Conservation (phyloP, 2,329 filamentous ascomycete species). For the Venturia pyrina region DNA sequence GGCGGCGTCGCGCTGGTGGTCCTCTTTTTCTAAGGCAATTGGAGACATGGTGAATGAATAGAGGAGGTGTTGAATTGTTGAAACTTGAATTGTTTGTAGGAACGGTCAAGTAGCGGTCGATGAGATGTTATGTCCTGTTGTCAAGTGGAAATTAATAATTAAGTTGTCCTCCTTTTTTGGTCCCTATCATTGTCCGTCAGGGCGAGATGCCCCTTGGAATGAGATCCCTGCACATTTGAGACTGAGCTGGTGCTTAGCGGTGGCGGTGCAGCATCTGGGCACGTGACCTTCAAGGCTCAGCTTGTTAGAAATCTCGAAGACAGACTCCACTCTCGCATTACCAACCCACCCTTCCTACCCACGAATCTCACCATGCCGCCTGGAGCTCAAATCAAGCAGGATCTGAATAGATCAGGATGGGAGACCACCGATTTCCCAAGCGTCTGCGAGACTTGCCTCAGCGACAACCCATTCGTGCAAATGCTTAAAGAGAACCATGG, state of each 20-base stretch:
- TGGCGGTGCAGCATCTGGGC: neutral
- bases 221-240: neutral
- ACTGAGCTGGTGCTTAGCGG: neutral
- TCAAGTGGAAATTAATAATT: neutral
- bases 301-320: neutral
- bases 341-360: neutral
- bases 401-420: slow-evolving; percentile 91
- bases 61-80: neutral
- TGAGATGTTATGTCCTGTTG: neutral
- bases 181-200: neutral
- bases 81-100: neutral
- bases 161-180: neutral
- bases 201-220: neutral
- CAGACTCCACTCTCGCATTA: neutral
- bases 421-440: slow-evolving; percentile 87
- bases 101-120: neutral
- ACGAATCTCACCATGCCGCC: slow-evolving; percentile 48
- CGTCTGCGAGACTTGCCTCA: slow-evolving; percentile 84
- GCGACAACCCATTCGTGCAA: slow-evolving; percentile 94
- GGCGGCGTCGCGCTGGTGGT: slow-evolving; percentile 74
- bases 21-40: slow-evolving; percentile 60
- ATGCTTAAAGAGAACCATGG: slow-evolving; percentile 98
- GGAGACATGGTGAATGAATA: slow-evolving; percentile 11
- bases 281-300: neutral
- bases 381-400: slow-evolving; percentile 72